Evolutionary conservation across 2,329 filamentous ascomycete genomes (phyloP), one percentile per base, ranked within the genome.

Genomic region (Aspergillus sp.): DNA sequence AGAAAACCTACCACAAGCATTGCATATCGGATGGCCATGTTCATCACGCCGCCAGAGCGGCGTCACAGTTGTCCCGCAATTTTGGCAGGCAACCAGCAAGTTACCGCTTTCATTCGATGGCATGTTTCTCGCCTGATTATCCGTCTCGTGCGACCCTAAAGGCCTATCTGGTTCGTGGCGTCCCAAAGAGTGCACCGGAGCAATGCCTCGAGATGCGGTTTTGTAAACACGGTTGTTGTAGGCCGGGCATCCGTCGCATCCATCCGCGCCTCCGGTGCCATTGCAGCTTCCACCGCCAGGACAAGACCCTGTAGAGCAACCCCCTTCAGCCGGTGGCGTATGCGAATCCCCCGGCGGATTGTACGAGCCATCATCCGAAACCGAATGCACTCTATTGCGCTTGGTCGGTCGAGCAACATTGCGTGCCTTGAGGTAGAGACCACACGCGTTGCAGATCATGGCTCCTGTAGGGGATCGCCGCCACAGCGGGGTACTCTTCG

Each of bases 211-310:
- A 78, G 66, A 34, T 68, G 78, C 44, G 82, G 75, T 55, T 82
- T 95, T 96, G 20, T 89, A 83, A 24, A 96, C 79, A 33, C 91
- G 78, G 54, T 98, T 98, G 69, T 98, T 98, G 68, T 85, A 98
- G 2, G 91, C 91, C 22, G 91, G 91, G 53, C 91, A 98, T 8
- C 91, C 91, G 56, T 85, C 86, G 58, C 91, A 98, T 13, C 86
- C 89, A 54, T 93, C 85, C 19, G 91, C 86, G 33, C 91, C 91
- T 27, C 91, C 91, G 14, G 91, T 96, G 29, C 91, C 91, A 57
- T 98, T 96, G 58, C 91, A 98, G 37, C 82, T 82, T 24, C 91
- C 91, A 41, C 89, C 89, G 24, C 91, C 91, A 10, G 91, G 91
- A 58, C 91, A 98, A 8, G 88, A 93, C n/a, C 91, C 91, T 26